Conservation (phyloP, 129 eudicot species). For the Flaveria trinervia region DNA sequence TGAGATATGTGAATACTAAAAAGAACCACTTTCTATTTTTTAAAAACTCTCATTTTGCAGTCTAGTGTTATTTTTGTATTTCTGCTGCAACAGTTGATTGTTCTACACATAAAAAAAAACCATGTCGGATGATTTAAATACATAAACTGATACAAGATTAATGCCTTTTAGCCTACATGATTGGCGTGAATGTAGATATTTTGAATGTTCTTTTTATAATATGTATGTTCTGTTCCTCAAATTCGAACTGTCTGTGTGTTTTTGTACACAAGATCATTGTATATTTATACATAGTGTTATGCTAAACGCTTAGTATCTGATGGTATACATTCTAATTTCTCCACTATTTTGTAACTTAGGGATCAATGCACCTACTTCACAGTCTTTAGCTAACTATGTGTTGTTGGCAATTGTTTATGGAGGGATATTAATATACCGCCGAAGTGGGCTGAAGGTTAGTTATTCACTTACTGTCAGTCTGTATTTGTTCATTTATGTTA, state of each 20-base stretch:
- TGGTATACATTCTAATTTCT: constrained; percentile 11
- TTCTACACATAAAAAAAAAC: background rate
- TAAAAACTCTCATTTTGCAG: constrained; percentile 8
- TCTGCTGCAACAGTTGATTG: background rate
- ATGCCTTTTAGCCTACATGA: background rate
- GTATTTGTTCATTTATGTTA: constrained; percentile 13
- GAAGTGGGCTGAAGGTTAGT: constrained; percentile 71
- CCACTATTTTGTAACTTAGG: constrained; percentile 44
- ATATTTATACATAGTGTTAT: background rate
- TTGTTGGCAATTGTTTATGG: constrained; percentile 79
- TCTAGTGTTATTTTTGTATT: constrained; percentile 4
- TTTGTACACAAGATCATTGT: background rate
- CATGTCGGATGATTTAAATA: background rate
- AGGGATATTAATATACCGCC: constrained; percentile 53
- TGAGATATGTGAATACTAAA: constrained; percentile 3
- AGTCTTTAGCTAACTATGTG: constrained; percentile 81
- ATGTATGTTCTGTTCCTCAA: constrained; percentile 2
- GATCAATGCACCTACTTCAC: constrained; percentile 92
- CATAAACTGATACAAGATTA: background rate
- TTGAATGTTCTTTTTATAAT: background rate
- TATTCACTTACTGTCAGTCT: background rate
- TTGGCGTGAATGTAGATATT: background rate
- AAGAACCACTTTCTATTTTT: background rate
- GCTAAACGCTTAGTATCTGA: background rate
- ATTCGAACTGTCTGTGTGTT: background rate